phyloP scores from a whole-genome alignment of 2,329 filamentous ascomycete species.

The Madurella fahalii region DNA sequence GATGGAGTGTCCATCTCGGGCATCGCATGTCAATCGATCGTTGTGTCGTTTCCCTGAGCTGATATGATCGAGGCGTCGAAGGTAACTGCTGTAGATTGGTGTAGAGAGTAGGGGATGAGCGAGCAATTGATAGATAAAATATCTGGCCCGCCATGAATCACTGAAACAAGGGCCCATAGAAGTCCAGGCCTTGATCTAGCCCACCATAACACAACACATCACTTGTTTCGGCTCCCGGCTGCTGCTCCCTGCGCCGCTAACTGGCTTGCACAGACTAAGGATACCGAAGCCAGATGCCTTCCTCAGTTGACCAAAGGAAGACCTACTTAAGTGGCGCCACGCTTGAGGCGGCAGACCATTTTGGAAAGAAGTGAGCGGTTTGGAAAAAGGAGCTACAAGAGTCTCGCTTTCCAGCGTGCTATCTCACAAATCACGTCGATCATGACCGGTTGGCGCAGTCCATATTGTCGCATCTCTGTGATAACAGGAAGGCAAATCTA shows the following conservation, averaged over 20 bases:
- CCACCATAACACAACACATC: background rate
- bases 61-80: too few species aligned
- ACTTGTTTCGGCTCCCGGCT: background rate
- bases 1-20: conserved; percentile 13
- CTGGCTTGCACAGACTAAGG: conserved; percentile 1
- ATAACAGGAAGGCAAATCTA: conserved; percentile 24
- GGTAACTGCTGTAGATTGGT: too few species aligned
- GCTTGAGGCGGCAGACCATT: too few species aligned
- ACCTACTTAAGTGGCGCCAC: background rate
- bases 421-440: background rate
- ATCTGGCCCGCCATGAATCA: background rate
- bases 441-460: background rate
- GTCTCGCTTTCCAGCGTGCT: too few species aligned
- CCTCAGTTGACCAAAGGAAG: background rate
- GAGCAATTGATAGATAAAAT: too few species aligned
- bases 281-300: conserved; percentile 4
- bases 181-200: background rate
- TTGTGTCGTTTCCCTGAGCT: background rate
- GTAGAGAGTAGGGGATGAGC: too few species aligned
- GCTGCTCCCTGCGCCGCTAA: conserved; percentile 17
- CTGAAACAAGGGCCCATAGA: too few species aligned
- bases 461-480: background rate
- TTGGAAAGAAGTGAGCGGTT: background rate
- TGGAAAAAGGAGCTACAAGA: background rate
- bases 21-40: background rate